Conservation (phyloP, 257 asterid genomes). For the Perilla frutescens region DNA sequence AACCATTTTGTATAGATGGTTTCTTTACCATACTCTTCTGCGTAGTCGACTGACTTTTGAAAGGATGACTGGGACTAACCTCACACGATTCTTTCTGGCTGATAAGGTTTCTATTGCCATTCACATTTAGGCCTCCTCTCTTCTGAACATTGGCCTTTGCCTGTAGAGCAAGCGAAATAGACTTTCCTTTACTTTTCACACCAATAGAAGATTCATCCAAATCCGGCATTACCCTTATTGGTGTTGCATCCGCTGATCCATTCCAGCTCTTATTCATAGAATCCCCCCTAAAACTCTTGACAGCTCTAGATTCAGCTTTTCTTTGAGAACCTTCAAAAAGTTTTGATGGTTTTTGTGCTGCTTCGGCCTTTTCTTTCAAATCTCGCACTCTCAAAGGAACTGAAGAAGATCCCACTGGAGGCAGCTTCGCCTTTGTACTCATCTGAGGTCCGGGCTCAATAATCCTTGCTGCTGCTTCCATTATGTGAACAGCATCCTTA, state of each 20-base stretch:
- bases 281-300: slow-evolving; percentile 53
- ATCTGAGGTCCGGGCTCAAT: slow-evolving; percentile 59
- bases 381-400: slow-evolving; percentile 65
- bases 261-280: slow-evolving; percentile 54
- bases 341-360: slow-evolving; percentile 56
- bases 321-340: slow-evolving; percentile 54
- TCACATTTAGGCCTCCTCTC: slow-evolving; percentile 58
- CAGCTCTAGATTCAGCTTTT: slow-evolving; percentile 49
- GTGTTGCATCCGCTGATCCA: slow-evolving; percentile 47
- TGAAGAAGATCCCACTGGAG: slow-evolving; percentile 63
- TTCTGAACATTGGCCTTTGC: slow-evolving; percentile 91
- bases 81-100: slow-evolving; percentile 55
- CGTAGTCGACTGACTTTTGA: slow-evolving; percentile 51
- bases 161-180: slow-evolving; percentile 86
- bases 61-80: slow-evolving; percentile 46
- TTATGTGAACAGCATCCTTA: slow-evolving; percentile 78
- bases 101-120: slow-evolving; percentile 38
- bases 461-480: slow-evolving; percentile 93
- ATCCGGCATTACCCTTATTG: slow-evolving; percentile 37
- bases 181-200: slow-evolving; percentile 57
- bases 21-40: slow-evolving; percentile 58
- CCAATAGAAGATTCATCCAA: slow-evolving; percentile 52
- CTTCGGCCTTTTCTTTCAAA: slow-evolving; percentile 71
- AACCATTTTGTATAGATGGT: slow-evolving; percentile 40
- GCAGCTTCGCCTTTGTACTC: slow-evolving; percentile 51